Evolutionary conservation across 108 stramenopile genomes (phyloP), one percentile per base, ranked within the genome.

Genomic region (Fragilaria radians): DNA sequence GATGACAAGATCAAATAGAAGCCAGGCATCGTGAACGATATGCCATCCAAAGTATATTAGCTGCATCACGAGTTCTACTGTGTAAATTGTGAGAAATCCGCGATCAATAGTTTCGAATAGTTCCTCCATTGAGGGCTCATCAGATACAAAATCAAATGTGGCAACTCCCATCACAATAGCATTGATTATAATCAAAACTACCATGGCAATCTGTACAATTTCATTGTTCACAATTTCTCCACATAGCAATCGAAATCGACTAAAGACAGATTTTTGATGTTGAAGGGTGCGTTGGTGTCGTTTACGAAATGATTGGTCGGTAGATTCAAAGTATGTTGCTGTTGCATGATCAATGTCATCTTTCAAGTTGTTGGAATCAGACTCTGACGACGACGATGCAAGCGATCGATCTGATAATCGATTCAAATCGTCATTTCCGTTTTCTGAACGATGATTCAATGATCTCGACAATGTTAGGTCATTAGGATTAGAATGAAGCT

Each of bases 161-260:
- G 80, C 80, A 0, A 88, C 18, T 24, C 86, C 86, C 77, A 88
- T 82, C 62, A 78, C 63, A 0, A 84, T 54, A 5, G 81, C 83
- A 56, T 88, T 88, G 56, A 78, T 34, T 3, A 84, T 55, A 48
- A 88, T 88, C 24, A 80, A 62, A 17, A 65, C 34, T 48, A 88
- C 71, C 33, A 88, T 76, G 29, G 17, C 24, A 17, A 83, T 24
- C 30, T 83, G 82, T 0, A 78, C 67, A 24, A 62, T 51, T 30
- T 66, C 63, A 58, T 82, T 55, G 68, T 82, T 82, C 45, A 82
- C 77, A 9, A 72, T 52, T 27, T 58, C 62, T 46, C 81, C 81
- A 52, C 65, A 66, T 23, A 46, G 1, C 3, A 46, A 4, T 54
- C 60, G 28, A 19, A 67, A 30, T 7, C 7, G 1, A 19, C 23